Conservation (phyloP, 192 early-diverging fungal genomes). For the Coemansia sp. region DNA sequence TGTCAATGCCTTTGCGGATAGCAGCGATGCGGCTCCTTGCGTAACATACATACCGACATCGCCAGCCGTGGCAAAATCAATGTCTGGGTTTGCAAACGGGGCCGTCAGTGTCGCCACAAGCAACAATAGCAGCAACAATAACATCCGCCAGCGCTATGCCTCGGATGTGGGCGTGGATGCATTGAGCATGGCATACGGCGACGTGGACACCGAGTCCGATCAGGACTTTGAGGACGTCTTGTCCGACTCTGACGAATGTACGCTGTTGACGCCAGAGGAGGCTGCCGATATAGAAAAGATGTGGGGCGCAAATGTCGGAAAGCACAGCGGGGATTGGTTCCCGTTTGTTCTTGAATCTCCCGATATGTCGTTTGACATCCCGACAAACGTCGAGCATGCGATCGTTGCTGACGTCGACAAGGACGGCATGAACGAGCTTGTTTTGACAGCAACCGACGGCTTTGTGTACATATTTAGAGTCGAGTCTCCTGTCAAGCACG, state of each 20-base stretch:
- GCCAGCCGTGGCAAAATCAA: conserved; percentile 1
- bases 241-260: conserved; percentile 25
- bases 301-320: conserved; percentile 52
- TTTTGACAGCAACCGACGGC: conserved; percentile 54
- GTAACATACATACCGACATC: conserved; percentile 6
- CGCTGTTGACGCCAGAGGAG: conserved; percentile 39
- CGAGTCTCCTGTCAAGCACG: conserved; percentile 38
- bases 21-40: background rate
- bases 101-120: conserved; percentile 16
- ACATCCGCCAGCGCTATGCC: conserved; percentile 11
- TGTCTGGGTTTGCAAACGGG: conserved; percentile 10
- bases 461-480: conserved; percentile 56
- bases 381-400: conserved; percentile 55
- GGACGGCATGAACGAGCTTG: conserved; percentile 56
- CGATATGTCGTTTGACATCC: conserved; percentile 50
- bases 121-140: conserved; percentile 19
- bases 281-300: conserved; percentile 50
- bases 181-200: conserved; percentile 34
- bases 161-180: conserved; percentile 20
- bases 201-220: conserved; percentile 37
- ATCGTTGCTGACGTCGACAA: conserved; percentile 53
- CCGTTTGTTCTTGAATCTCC: conserved; percentile 48
- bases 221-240: conserved; percentile 25
- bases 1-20: conserved; percentile 8
- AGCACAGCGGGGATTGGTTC: conserved; percentile 55